Evolutionary conservation across 345 rosid genomes (phyloP), one percentile per base, ranked within the genome.

Genomic region (Aquilaria sinensis): DNA sequence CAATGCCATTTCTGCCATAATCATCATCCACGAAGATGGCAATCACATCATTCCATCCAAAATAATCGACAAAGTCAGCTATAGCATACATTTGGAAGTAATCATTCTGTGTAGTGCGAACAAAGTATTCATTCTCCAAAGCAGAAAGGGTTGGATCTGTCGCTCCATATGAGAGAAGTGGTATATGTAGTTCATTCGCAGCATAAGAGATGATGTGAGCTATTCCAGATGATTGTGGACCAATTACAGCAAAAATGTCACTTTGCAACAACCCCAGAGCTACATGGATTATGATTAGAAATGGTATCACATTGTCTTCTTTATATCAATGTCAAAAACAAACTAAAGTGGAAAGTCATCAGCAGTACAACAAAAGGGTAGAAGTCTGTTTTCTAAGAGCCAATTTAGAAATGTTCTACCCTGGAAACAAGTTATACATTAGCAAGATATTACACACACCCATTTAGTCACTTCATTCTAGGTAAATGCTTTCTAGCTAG

Each of bases 181-280:
- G 94, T 49, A 82, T 74, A 34, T 81, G 88, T n/a, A 87, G 86
- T 70, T 87, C 94, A 46, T 82, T 77, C 41, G 80, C 85, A 30
- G 83, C 81, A 61, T 84, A 90, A 31, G 97, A 88, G 67, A 93
- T 81, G 62, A 90, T 67, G 65, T 90, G 98, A 67, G 94, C 92
- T 77, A 93, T 78, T 34, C 86, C 96, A 9, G 98, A 93, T 66
- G 97, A 93, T 61, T 90, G 97, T 31, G 98, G 98, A 66, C 98
- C 98, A 66, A 93, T 79, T 57, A 78, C 92, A 59, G 77, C 81
- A 56, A 84, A 79, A 23, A 93, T 83, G 14, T 83, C 81, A 56
- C 72, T 76, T 75, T 79, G 89, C 83, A 93, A 79, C 68, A 93
- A 77, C 94, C 84, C 85, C 81, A 93, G 75, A 82, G 92, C 98